Percentiles rank a stretch among this genome's conserved stretches.
Evolutionary conservation across 1,284 basidiomycete species (phyloP).

Genomic region (Moesziomyces sp.): DNA sequence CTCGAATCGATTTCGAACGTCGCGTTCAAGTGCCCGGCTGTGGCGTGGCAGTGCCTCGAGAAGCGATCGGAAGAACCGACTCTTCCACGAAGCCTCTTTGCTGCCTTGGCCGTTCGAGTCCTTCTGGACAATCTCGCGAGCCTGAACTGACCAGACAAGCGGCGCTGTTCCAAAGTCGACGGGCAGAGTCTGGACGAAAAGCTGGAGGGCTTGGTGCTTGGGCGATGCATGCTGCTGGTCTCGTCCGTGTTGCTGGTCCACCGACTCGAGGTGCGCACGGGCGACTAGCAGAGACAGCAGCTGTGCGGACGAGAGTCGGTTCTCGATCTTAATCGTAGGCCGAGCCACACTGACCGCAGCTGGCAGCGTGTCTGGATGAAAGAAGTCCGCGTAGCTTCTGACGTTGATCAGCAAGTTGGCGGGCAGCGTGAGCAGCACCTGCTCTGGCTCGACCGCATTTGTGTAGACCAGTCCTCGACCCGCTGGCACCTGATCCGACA

Average conservation of each 20-base stretch:
- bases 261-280: conserved; percentile 15
- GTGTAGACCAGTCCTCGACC: conserved; percentile 48
- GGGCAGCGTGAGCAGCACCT: conserved; percentile 28
- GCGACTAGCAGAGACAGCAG: conserved; percentile 32
- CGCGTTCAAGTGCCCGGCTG: conserved; percentile 11
- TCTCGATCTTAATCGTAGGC: neutral
- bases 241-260: neutral
- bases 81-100: conserved; percentile 1
- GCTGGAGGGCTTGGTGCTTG: conserved; percentile 21
- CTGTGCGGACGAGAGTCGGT: conserved; percentile 26
- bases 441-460: conserved; percentile 17
- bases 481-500: conserved; percentile 36
- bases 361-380: conserved; percentile 22
- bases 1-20: conserved; percentile 42
- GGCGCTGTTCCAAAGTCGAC: conserved; percentile 43
- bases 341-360: conserved; percentile 4
- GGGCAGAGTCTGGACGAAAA: conserved; percentile 51
- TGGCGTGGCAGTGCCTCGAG: conserved; percentile 36
- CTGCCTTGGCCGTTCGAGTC: neutral
- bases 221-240: neutral
- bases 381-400: conserved; percentile 20
- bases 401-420: conserved; percentile 31
- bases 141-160: conserved; percentile 39
- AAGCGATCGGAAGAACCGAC: conserved; percentile 16
- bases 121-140: neutral